Evolutionary conservation across 192 early-diverging fungal species (phyloP).

Genomic region (Coemansia sp.): DNA sequence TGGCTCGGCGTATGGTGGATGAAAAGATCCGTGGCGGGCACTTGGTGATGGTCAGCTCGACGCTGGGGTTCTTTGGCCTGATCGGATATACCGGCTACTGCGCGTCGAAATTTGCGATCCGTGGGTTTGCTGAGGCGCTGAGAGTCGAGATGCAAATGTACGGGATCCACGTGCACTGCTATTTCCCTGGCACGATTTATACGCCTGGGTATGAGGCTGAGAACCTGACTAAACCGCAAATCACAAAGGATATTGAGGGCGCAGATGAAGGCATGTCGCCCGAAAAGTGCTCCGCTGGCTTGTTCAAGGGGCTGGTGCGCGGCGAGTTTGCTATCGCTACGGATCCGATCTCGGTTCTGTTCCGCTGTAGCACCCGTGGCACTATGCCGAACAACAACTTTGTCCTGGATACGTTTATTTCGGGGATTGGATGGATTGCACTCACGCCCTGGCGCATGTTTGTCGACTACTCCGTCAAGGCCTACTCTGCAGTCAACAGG

Average conservation of each 20-base stretch:
- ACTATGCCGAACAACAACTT: slow-evolving; percentile 53
- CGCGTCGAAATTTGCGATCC: slow-evolving; percentile 74
- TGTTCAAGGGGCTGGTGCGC: slow-evolving; percentile 41
- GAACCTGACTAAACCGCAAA: slow-evolving; percentile 73
- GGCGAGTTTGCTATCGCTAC: slow-evolving; percentile 50
- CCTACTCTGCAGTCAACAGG: neutral
- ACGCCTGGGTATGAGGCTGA: slow-evolving; percentile 72
- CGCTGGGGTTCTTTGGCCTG: slow-evolving; percentile 69
- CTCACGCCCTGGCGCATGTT: slow-evolving; percentile 47
- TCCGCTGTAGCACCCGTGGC: slow-evolving; percentile 41
- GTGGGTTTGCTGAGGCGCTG: slow-evolving; percentile 71
- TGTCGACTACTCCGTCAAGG: slow-evolving; percentile 35
- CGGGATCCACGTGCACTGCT: slow-evolving; percentile 68
- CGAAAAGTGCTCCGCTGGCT: slow-evolving; percentile 56
- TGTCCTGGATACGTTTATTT: slow-evolving; percentile 38
- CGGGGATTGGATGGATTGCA: slow-evolving; percentile 34
- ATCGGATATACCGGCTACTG: slow-evolving; percentile 69
- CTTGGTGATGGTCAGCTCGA: slow-evolving; percentile 71
- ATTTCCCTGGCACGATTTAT: slow-evolving; percentile 71
- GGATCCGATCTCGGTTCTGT: slow-evolving; percentile 40
- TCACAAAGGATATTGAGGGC: slow-evolving; percentile 76
- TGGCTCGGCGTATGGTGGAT: slow-evolving; percentile 61
- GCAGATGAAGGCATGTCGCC: slow-evolving; percentile 61
- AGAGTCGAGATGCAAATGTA: slow-evolving; percentile 68
- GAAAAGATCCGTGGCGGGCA: slow-evolving; percentile 61